Conservation (phyloP, 257 asterid species). For the Solanum chilense region DNA sequence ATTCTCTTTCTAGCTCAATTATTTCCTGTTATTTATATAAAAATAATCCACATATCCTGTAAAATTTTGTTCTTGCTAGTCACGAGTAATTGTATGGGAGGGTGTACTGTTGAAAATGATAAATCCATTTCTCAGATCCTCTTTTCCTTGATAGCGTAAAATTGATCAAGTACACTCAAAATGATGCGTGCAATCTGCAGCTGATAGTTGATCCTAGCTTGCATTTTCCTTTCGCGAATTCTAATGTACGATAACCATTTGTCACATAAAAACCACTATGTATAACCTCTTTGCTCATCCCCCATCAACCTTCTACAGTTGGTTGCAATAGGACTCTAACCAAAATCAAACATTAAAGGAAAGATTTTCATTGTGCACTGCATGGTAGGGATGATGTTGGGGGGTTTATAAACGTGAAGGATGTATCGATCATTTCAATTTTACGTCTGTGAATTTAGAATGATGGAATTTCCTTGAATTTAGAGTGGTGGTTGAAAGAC, state of each 20-base stretch:
- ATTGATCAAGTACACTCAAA: background rate
- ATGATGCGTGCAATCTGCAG: background rate
- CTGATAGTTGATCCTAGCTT: background rate
- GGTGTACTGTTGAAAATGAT: background rate
- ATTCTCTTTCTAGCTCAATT: constrained; percentile 1
- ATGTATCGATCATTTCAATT: background rate
- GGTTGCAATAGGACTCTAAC: background rate
- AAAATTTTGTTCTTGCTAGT: background rate
- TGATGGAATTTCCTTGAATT: background rate
- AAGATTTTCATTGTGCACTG: background rate
- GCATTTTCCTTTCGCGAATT: background rate
- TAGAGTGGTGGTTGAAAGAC: background rate
- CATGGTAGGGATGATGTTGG: background rate
- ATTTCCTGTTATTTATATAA: background rate
- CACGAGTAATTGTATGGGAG: background rate
- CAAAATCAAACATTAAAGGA: background rate
- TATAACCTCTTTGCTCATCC: background rate
- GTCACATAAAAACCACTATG: background rate
- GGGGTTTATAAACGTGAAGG: background rate
- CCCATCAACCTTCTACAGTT: background rate
- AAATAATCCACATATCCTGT: background rate
- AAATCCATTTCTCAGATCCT: background rate
- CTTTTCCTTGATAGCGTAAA: background rate
- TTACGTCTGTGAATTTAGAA: background rate
- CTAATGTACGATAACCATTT: background rate